These are phyloP conservation scores for Lolium multiflorum DNA, from an alignment of 176 grass and related monocot genomes.

Conservation along the genomic window DNA sequence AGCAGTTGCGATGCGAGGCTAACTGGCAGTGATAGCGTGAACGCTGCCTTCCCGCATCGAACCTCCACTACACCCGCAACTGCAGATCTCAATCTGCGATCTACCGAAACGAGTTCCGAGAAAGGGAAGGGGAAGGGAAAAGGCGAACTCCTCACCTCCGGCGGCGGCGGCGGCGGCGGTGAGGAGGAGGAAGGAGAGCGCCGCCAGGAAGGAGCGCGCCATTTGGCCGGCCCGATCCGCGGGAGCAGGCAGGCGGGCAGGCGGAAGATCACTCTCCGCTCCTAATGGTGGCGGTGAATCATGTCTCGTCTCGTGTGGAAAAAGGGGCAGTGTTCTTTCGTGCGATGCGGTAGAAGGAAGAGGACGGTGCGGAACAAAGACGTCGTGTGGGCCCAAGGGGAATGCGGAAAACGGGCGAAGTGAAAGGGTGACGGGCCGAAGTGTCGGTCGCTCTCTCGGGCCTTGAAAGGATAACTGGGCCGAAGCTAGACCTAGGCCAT, in stretches of 20 bases:
- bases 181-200: not conserved
- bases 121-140: not conserved
- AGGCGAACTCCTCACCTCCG: not conserved
- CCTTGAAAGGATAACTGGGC: not conserved
- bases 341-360: constrained; percentile 18
- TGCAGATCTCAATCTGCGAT: not conserved
- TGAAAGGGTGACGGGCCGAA: not conserved
- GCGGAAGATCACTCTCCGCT: not conserved
- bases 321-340: constrained; percentile 11
- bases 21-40: not conserved
- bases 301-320: not conserved
- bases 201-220: not conserved
- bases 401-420: not conserved
- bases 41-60: not conserved
- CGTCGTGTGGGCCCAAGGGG: constrained; percentile 18
- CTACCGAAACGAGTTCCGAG: not conserved
- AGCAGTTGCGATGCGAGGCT: not conserved
- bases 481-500: not conserved
- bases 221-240: not conserved
- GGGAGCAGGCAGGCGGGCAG: not conserved
- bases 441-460: not conserved
- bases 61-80: not conserved
- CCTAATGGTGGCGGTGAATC: constrained; percentile 22
- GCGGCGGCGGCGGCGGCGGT: not conserved
- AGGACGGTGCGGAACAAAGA: constrained; percentile 5